phyloP scores from a whole-genome alignment of 169 alveolate genomes.

The Eimeria zaria region DNA sequence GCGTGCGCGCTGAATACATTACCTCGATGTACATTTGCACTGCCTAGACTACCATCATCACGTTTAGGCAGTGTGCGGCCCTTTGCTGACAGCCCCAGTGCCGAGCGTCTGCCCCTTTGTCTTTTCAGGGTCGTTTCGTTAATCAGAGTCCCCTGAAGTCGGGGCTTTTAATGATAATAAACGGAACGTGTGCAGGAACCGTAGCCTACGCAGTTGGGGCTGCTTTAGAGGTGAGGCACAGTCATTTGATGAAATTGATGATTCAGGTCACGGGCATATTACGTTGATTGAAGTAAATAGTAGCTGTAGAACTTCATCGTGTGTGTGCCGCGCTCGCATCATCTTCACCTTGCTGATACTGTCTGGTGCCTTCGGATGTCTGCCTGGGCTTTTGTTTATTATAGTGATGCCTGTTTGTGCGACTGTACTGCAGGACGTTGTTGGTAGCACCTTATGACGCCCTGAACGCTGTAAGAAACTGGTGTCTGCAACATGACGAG shows the following conservation, averaged over 20 bases:
- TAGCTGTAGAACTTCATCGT: background rate
- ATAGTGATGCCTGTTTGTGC: background rate
- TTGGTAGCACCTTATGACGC: background rate
- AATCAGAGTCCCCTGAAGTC: conserved; percentile 90
- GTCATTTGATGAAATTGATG: background rate
- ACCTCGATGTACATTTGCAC: background rate
- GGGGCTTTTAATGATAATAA: conserved; percentile 91
- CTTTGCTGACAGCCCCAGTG: background rate
- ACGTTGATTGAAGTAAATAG: background rate
- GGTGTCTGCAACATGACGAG: background rate
- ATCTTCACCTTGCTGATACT: background rate
- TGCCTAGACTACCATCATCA: background rate
- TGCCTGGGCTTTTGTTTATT: background rate
- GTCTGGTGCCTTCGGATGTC: background rate
- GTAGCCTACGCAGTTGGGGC: conserved; percentile 91
- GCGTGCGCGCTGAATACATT: background rate
- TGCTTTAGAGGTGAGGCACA: conserved; percentile 84
- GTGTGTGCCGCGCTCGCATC: background rate
- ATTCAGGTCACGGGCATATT: background rate
- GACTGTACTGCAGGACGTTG: background rate
- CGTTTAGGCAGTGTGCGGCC: background rate
- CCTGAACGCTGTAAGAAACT: background rate
- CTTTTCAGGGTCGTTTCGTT: conserved; percentile 90
- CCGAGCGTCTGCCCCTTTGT: too few relatives aligned
- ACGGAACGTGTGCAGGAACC: conserved; percentile 91